Base-by-base conservation (phyloP, 495 filamentous ascomycete species). In the Penicillium ucsense region DNA sequence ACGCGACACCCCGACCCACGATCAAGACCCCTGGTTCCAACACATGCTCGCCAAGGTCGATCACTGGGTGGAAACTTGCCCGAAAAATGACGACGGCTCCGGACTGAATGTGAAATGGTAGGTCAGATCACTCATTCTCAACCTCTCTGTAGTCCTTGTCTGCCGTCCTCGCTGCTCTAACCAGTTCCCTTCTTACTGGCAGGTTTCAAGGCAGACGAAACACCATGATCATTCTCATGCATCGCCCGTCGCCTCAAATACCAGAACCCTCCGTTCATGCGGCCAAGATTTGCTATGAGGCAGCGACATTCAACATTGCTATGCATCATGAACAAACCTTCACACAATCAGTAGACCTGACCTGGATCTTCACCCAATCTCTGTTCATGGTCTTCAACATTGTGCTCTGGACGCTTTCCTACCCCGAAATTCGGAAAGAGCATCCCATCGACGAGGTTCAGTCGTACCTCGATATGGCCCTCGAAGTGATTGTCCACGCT, bases 351-450 rank as follows among this genome's bases (percentile, higher is more conserved):
- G 82, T 91, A 20, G 91, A 95, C 57, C 68, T 95, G 46, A 94
- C 88, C 3, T 97, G 90, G 88, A 82, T 94, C 35, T 95, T 94
- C 58, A 78, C 91, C 6, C 78, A 94, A 48, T 78, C 84, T 35
- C 73, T 95, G 20, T 95, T 94, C 65, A 88, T 88, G 77, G 80
- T 83, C 10, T 72, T 95, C 36, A 91, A 92, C 56, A 88, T 85
- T 27, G 76, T 94, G 33, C 78, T 97, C 3, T 97, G 91, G 91
- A 74, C 83, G 6, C 74, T 94, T 27, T 91, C 87, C 3, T 94
- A 91, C 57, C 77, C 83, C 8, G 86, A 90, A 47, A 79, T 95
- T 39, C 85, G 91, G 27, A 71, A 71, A 39, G 66, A 77, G 29
- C 81, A 94, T 62, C 56, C 68, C 9, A 77, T 78, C 28, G 81